Evolutionary conservation across 2,329 filamentous ascomycete species (phyloP), one percentile per base, ranked within the genome.

Genomic region (Periconia digitata): DNA sequence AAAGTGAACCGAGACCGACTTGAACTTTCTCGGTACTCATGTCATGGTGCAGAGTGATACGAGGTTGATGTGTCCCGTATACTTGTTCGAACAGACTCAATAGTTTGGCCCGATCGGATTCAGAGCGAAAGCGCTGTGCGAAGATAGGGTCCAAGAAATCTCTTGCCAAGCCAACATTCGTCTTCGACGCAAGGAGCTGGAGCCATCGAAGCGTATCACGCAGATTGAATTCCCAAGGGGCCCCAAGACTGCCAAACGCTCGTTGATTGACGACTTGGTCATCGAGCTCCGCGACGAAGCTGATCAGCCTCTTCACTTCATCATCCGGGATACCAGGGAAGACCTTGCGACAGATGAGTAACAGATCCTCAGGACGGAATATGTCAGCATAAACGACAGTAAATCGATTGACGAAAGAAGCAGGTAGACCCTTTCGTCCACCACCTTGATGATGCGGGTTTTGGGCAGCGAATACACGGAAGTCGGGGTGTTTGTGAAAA

Each of bases 361-460:
- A 80, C 50, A 99, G 74, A 74, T 99, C 94, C 24, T 89, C 81
- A 21, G 87, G 79, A 15, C 82, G 87, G 67, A 99, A 94, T 4
- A 91, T 83, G 64, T 99, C 94, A 49, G 94, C 91, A 72, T 97
- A 97, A 0, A 99, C 95, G 16, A 99, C 92, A 32, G 95, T 94
- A 69, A 99, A 99, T 39, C 95, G 88, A 69, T 99, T 97, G 53
- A 99, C 94, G 63, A 99, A 99, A 1, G 94, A 97, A 48, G 88
- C 89, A 1, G 94, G 94, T 29, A 99, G 76, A 34, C 94, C 94
- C 72, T 99, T 99, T 59, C 94, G 84, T 8, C 94, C 94, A 54
- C 94, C 92, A 48, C 94, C 94, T 72, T 99, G 94, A 62, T 96
- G 90, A 72, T 99, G 94, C 8, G 94, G 94, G 66, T 99, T 99